Evolutionary conservation across 2,329 filamentous ascomycete species (phyloP).

Genomic region (Phyllosticta capitalensis): DNA sequence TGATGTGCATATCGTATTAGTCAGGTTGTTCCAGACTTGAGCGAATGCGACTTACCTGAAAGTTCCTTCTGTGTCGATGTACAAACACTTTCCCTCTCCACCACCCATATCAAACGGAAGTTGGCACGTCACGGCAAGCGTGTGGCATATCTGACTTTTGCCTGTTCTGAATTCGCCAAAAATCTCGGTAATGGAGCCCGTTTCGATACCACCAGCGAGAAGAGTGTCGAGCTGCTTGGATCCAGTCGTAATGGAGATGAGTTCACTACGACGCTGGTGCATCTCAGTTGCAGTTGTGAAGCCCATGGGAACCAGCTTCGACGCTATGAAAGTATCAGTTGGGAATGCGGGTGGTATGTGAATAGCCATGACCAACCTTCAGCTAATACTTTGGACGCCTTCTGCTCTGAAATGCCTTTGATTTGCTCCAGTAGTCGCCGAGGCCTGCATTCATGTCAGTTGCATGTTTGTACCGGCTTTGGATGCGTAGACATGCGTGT

Average conservation of each 20-base stretch:
- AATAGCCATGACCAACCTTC: constrained; percentile 56
- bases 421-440: constrained; percentile 79
- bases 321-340: constrained; percentile 46
- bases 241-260: constrained; percentile 96
- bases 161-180: constrained; percentile 97
- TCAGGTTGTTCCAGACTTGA: neutral
- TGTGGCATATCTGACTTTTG: constrained; percentile 98
- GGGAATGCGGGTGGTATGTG: neutral
- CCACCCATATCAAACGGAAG: constrained; percentile 98
- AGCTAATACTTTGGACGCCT: constrained; percentile 79
- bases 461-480: neutral
- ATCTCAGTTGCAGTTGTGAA: constrained; percentile 99
- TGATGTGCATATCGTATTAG: constrained; percentile 8
- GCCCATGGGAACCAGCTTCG: constrained; percentile 95
- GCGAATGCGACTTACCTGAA: constrained; percentile 45
- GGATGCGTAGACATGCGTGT: constrained; percentile 53
- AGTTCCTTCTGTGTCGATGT: constrained; percentile 97
- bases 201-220: constrained; percentile 89
- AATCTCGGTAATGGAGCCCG: constrained; percentile 93
- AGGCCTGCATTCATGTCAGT: constrained; percentile 39
- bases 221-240: constrained; percentile 96
- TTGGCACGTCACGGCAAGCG: constrained; percentile 95
- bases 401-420: constrained; percentile 96
- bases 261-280: constrained; percentile 90
- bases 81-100: constrained; percentile 94